These are phyloP conservation scores for Podaxis mareebaensis DNA, from an alignment of 768 basidiomycete genomes.

Conservation along the genomic window DNA sequence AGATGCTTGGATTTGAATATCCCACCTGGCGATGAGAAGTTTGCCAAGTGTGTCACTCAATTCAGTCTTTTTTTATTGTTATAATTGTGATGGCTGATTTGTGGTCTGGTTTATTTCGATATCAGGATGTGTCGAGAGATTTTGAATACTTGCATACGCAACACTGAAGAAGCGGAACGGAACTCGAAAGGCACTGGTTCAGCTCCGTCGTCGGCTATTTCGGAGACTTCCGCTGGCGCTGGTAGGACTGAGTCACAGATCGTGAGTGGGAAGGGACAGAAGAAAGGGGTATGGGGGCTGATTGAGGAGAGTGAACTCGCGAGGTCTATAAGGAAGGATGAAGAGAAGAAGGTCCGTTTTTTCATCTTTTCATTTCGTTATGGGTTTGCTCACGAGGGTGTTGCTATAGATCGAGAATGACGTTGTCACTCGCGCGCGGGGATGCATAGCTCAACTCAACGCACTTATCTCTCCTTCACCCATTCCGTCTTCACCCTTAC, in stretches of 20 bases:
- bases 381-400: background rate
- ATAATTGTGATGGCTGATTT: background rate
- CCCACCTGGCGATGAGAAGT: slow-evolving; percentile 80
- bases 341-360: slow-evolving; percentile 52
- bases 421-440: slow-evolving; percentile 46
- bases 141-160: slow-evolving; percentile 85
- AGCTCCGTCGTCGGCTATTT: background rate
- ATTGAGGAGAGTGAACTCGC: slow-evolving; percentile 86
- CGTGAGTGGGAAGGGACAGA: slow-evolving; percentile 50
- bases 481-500: slow-evolving; percentile 22
- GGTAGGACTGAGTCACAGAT: slow-evolving; percentile 15
- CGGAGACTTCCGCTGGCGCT: background rate
- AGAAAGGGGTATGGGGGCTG: slow-evolving; percentile 80
- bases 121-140: slow-evolving; percentile 83
- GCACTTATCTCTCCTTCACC: slow-evolving; percentile 22
- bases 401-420: slow-evolving; percentile 44
- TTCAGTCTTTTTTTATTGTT: background rate
- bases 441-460: slow-evolving; percentile 41
- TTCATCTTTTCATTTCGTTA: background rate
- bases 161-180: slow-evolving; percentile 85
- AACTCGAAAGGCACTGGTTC: slow-evolving; percentile 30
- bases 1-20: slow-evolving; percentile 94
- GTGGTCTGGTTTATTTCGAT: background rate
- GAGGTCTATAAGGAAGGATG: slow-evolving; percentile 57
- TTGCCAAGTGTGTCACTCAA: slow-evolving; percentile 53